A percentile compares a stretch with the other conserved stretches of the same genome.
These are phyloP conservation scores for Brassica rapa DNA, from an alignment of 345 rosid species.

Conservation along the genomic window DNA sequence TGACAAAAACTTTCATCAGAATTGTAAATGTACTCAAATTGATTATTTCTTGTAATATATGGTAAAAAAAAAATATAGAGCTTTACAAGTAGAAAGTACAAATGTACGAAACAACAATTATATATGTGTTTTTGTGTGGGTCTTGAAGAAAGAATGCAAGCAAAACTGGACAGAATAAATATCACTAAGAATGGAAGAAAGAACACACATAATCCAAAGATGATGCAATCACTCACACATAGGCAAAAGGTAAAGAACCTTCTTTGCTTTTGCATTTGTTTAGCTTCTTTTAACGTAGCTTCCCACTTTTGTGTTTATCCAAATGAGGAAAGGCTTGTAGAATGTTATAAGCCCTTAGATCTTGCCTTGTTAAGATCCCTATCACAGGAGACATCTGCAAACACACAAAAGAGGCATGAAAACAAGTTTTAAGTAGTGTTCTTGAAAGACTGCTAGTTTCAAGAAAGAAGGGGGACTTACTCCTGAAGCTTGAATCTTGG, in stretches of 20 bases:
- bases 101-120: slow-evolving; percentile 8
- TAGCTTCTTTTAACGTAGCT: background rate
- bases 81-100: slow-evolving; percentile 33
- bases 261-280: background rate
- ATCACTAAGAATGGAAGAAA: slow-evolving; percentile 14
- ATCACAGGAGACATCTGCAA: slow-evolving; percentile 67
- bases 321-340: slow-evolving; percentile 70
- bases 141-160: slow-evolving; percentile 32
- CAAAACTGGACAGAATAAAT: slow-evolving; percentile 37
- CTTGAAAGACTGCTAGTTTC: slow-evolving; percentile 1
- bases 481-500: slow-evolving; percentile 78
- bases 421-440: slow-evolving; percentile 2
- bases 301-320: slow-evolving; percentile 50
- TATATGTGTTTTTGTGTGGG: slow-evolving; percentile 3
- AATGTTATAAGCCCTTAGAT: slow-evolving; percentile 69
- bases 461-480: slow-evolving; percentile 46
- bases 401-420: background rate
- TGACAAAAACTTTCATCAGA: background rate
- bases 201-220: slow-evolving; percentile 10
- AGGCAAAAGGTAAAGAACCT: slow-evolving; percentile 5
- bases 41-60: background rate
- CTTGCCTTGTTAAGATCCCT: slow-evolving; percentile 88
- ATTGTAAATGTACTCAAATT: slow-evolving; percentile 1
- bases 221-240: slow-evolving; percentile 17
- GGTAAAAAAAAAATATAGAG: slow-evolving; percentile 9